Conservation (phyloP, 2,329 filamentous ascomycete genomes). For the Xylariomycetidae sp. region DNA sequence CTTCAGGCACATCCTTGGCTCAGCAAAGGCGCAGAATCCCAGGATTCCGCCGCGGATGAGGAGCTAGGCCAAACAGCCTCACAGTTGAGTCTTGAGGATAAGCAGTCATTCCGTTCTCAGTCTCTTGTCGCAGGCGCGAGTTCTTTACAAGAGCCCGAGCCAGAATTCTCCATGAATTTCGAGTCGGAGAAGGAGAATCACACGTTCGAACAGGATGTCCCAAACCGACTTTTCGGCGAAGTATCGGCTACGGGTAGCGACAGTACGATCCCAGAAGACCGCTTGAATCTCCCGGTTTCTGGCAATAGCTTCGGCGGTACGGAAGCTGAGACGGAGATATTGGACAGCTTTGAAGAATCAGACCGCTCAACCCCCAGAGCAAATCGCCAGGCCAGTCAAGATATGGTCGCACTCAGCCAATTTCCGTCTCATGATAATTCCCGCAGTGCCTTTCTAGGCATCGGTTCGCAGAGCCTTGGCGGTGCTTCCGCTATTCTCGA, state of each 20-base stretch:
- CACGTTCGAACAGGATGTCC: slow-evolving; percentile 51
- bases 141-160: slow-evolving; percentile 26
- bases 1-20: slow-evolving; percentile 74
- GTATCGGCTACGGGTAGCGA: slow-evolving; percentile 51
- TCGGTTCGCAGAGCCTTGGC: slow-evolving; percentile 48
- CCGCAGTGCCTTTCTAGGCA: slow-evolving; percentile 21
- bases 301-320: slow-evolving; percentile 25
- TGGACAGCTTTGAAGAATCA: slow-evolving; percentile 41
- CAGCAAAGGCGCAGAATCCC: slow-evolving; percentile 41
- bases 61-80: slow-evolving; percentile 54
- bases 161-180: slow-evolving; percentile 45
- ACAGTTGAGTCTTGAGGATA: slow-evolving; percentile 56
- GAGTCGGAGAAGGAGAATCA: slow-evolving; percentile 77
- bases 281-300: slow-evolving; percentile 41
- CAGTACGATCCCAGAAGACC: slow-evolving; percentile 41
- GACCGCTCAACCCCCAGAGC: slow-evolving; percentile 32
- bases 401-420: slow-evolving; percentile 3
- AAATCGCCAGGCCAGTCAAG: slow-evolving; percentile 18
- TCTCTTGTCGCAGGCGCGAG: slow-evolving; percentile 21
- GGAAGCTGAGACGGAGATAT: slow-evolving; percentile 34
- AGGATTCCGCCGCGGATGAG: slow-evolving; percentile 58
- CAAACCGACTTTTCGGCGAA: slow-evolving; percentile 47
- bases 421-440: slow-evolving; percentile 16
- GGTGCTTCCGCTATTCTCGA: slow-evolving; percentile 40
- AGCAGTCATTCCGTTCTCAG: slow-evolving; percentile 21